Percentiles rank a stretch among this genome's conserved stretches.
These are phyloP conservation scores for Eucalyptus tenuipes DNA, from an alignment of 345 rosid genomes.

Conservation along the genomic window DNA sequence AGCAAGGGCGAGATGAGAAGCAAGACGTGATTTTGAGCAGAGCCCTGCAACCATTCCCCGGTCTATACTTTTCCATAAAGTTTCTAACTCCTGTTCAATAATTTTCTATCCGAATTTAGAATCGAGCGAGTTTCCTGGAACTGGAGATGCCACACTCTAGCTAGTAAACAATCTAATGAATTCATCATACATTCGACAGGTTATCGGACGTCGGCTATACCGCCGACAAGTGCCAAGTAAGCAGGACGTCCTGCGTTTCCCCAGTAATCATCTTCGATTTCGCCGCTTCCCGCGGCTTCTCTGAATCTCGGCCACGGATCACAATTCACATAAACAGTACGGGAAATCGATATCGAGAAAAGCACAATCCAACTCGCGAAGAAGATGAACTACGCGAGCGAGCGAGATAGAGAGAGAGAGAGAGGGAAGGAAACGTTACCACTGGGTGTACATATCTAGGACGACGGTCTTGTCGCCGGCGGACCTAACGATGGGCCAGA, in stretches of 20 bases:
- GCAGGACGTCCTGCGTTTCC: neutral
- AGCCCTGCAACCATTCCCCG: neutral
- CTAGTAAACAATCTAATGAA: neutral
- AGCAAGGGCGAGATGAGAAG: neutral
- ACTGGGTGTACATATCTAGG: constrained; percentile 93
- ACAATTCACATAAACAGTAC: neutral
- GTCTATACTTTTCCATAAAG: neutral
- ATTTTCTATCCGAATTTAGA: neutral
- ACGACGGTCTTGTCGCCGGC: constrained; percentile 78
- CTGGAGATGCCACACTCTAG: neutral
- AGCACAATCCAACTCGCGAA: neutral
- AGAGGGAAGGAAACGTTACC: constrained; percentile 16
- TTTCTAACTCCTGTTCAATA: neutral
- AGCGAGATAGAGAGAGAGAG: too few species aligned
- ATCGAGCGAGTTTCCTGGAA: neutral
- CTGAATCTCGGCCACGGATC: neutral
- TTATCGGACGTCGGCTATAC: neutral
- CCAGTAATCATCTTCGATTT: neutral
- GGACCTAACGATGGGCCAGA: constrained; percentile 87
- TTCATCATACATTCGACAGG: neutral
- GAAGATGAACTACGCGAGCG: neutral
- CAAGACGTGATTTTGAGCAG: neutral
- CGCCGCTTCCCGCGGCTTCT: neutral
- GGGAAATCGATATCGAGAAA: neutral
- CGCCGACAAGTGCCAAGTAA: neutral